A percentile compares a stretch with the other conserved stretches of the same genome.
Evolutionary conservation across 129 eudicot genomes (phyloP).

Genomic region (Helichrysum umbraculigerum): DNA sequence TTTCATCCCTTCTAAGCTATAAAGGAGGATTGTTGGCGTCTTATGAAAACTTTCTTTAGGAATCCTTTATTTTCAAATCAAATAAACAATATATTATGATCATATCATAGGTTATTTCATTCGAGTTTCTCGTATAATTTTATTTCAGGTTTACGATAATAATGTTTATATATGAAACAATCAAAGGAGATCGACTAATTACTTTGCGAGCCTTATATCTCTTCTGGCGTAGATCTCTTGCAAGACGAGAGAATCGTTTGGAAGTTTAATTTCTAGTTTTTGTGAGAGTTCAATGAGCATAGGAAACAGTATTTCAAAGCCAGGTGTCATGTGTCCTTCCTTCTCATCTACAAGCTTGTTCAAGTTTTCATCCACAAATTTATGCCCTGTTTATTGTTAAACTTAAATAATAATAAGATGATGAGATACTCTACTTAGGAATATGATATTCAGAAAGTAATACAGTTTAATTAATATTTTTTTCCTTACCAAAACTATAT

Average conservation of each 20-base stretch:
- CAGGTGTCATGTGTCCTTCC: not conserved
- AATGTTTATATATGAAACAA: no score
- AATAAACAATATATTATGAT: no score
- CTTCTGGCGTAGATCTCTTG: not conserved
- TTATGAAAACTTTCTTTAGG: not conserved
- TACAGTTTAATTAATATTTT: no score
- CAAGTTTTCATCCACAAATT: no score
- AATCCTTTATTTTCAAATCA: slow-evolving; percentile 4
- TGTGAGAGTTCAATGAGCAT: not conserved
- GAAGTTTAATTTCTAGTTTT: not conserved
- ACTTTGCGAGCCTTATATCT: not conserved
- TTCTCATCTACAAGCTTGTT: no score
- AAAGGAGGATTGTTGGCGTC: slow-evolving; percentile 15
- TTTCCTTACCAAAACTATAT: no score
- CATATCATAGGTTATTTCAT: not conserved
- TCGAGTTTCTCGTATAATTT: no score
- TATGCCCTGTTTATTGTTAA: no score
- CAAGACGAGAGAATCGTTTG: not conserved
- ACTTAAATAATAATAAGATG: no score
- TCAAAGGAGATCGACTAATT: not conserved
- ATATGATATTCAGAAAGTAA: no score
- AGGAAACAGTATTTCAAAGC: not conserved
- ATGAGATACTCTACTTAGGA: no score
- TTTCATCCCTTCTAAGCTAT: slow-evolving; percentile 23
- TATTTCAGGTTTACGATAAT: not conserved